Base-by-base conservation (phyloP, 805 yeast genomes). In the Kuraishia ogatae region DNA sequence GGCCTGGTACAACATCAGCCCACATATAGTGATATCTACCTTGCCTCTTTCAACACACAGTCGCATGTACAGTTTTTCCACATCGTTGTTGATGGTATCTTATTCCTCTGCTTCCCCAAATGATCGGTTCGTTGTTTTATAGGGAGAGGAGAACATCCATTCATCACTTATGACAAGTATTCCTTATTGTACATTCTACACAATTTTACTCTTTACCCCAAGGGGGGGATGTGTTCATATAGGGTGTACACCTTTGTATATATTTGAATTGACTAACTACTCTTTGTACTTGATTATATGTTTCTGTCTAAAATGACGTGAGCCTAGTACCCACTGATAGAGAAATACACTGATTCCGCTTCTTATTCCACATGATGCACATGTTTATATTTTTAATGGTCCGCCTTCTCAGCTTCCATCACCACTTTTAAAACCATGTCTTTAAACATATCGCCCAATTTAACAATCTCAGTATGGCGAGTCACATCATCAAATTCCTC, bases 401-500 rank as follows among this genome's bases (percentile, higher is more conserved):
- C 11, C 22, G 7, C 11, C 48, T 19, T 43, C 24, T 50, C 24
- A 35, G 50, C 58, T 48, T 54, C 58, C 13, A 29, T 49, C 17
- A 61, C 39, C 4, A 60, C 57, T 11, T 13, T 3, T n/a, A 48
- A 24, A 46, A 61, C 48, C 52, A 50, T 50, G 15, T 39, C 53
- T 47, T 51, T 55, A 53, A 66, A 66, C 19, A 39, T 20, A 24
- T 58, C 62, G 23, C 60, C 55, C 46, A 65, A 51, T 39, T 57
- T 59, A 26, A 55, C 56, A 7, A 64, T 61, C 52, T 60, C 63
- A 2, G 29, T 39, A 46, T 59, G 53, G 13, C 54, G 52, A 2
- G 15, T 29, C 39, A 55, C 57, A 26, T 61, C 60, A 17, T 64
- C 69, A 53, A 60, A 61, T 53, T 65, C 65, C 39, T 64, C 66